Evolutionary conservation across 1,284 basidiomycete species (phyloP).

Genomic region (Farysia itapuensis): DNA sequence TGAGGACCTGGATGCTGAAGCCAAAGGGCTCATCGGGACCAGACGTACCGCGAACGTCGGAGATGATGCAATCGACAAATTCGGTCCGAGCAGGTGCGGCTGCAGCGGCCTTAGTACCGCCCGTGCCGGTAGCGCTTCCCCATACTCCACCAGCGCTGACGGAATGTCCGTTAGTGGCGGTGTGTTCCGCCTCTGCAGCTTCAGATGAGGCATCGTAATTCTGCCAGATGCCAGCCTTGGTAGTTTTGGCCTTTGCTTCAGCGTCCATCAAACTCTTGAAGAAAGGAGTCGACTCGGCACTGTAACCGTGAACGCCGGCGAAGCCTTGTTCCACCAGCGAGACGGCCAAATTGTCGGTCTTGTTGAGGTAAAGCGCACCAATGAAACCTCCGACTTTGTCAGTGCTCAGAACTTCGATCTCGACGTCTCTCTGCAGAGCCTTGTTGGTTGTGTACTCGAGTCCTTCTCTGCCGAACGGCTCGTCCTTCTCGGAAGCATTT

Average conservation of each 20-base stretch:
- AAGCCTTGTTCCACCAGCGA: constrained; percentile 77
- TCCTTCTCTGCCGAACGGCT: constrained; percentile 84
- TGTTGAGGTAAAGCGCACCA: constrained; percentile 76
- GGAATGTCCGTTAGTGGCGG: not conserved
- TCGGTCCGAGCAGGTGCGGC: constrained; percentile 65
- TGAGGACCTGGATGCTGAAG: constrained; percentile 82
- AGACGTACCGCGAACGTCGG: constrained; percentile 70
- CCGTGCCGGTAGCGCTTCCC: constrained; percentile 8
- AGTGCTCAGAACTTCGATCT: constrained; percentile 82
- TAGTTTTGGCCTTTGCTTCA: constrained; percentile 68
- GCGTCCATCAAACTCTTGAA: constrained; percentile 78
- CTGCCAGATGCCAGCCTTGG: constrained; percentile 74
- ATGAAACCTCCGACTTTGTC: constrained; percentile 98
- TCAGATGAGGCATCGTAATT: constrained; percentile 58
- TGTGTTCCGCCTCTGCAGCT: constrained; percentile 12
- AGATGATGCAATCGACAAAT: constrained; percentile 88
- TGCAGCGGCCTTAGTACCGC: not conserved
- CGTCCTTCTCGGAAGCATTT: constrained; percentile 79
- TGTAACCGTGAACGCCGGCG: constrained; percentile 82
- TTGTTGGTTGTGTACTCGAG: constrained; percentile 75
- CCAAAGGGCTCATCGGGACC: constrained; percentile 72
- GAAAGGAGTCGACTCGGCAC: constrained; percentile 79
- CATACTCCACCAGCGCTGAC: constrained; percentile 1
- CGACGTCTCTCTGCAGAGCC: constrained; percentile 92
- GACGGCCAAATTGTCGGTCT: constrained; percentile 76